Base-by-base conservation (phyloP, 2,329 filamentous ascomycete species). In the Eurotiales sp. region DNA sequence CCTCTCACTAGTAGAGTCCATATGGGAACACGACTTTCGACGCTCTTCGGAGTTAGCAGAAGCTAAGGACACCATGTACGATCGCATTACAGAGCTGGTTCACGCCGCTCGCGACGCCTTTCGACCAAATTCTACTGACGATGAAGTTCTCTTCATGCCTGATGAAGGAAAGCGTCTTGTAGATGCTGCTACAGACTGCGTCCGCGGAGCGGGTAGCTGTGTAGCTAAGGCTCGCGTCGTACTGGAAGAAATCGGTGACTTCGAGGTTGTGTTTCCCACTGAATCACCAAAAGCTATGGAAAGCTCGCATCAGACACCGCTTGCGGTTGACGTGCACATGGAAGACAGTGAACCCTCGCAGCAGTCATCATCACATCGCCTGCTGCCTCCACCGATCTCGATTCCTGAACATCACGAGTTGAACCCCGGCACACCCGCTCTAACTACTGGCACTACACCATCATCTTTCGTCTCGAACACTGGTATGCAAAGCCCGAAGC, bases 181-280 rank as follows among this genome's bases (percentile, higher is more conserved):
- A 27, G 77, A 81, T 55, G 88, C 90, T 17, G 90, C 90, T 8
- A 96, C 90, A 6, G 84, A 83, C 54, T 96, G 91, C 64, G 91
- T 99, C 22, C 86, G 90, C 59, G 87, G 89, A 19, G 90, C 91
- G 40, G 92, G 92, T 36, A 90, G 96, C 60, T 96, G 92, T 68
- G 87, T 96, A 17, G 85, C 87, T 6, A 92, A 91, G 71, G 87
- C 91, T 10, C 90, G 90, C 61, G 79, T 83, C 65, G 84, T 95
- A 40, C 86, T 99, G 52, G 90, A 96, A 70, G 81, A 87, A 55
- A 90, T 93, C 56, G 90, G 91, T 17, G 91, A 96, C 67, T 95
- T 96, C 58, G 90, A 96, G 67, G 83, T 91, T 58, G 83, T 87
- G 58, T 64, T 73, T 22, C 79, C 77, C 7, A 77, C 85, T 37